Evolutionary conservation across 305 asterid species (phyloP).

Genomic region (Solanum hybrid): DNA sequence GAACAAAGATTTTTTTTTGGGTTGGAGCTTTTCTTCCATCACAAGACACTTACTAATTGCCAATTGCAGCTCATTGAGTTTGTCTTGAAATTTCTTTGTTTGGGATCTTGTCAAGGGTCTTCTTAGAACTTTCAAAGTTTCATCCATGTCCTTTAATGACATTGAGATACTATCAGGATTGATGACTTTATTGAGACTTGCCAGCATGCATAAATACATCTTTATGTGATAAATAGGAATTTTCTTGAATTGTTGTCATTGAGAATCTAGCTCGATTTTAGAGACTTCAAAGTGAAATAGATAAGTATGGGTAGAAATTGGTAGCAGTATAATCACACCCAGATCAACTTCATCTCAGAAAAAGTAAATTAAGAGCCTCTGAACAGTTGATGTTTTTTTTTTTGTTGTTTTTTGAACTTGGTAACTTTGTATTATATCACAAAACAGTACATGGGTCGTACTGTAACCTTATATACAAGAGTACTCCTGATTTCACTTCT

Average conservation of each 20-base stretch:
- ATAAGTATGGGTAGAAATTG: background rate
- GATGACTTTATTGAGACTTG: background rate
- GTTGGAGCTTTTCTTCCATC: background rate
- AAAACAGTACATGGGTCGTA: too few relatives aligned
- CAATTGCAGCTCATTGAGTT: background rate
- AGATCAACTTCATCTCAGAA: background rate
- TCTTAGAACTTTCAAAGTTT: background rate
- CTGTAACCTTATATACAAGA: too few relatives aligned
- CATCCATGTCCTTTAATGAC: background rate
- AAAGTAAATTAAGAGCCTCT: background rate
- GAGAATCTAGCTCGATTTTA: background rate
- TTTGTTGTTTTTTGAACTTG: too few relatives aligned
- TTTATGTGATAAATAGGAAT: background rate
- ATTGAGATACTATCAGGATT: background rate
- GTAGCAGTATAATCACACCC: background rate
- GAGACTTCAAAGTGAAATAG: background rate
- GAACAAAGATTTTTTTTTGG: background rate
- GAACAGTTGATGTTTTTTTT: background rate
- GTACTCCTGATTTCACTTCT: too few relatives aligned
- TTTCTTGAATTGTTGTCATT: background rate
- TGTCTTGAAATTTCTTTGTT: background rate
- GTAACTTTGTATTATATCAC: too few relatives aligned
- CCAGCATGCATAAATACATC: background rate
- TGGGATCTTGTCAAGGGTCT: background rate
- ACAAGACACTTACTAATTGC: background rate